Evolutionary conservation across 306 rosid genomes (phyloP).

Genomic region (Lathyrus aphaca): DNA sequence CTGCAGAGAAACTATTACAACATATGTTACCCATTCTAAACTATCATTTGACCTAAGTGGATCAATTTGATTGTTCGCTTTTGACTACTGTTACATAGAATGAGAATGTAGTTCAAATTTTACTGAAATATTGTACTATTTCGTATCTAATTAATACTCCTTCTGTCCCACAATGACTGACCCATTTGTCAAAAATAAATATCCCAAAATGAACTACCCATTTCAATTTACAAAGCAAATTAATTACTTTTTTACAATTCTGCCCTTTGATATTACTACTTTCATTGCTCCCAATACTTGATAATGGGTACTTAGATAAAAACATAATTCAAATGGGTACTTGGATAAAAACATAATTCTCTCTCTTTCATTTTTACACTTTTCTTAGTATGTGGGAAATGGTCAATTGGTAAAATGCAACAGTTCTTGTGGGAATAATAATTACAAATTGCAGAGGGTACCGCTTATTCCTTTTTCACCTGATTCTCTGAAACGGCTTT

Average conservation of each 20-base stretch:
- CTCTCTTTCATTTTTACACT: too few species aligned
- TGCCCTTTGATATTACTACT: too few species aligned
- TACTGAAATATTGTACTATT: constrained; percentile 2
- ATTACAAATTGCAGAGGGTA: constrained; percentile 23
- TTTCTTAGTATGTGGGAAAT: too few species aligned
- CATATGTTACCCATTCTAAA: constrained; percentile 26
- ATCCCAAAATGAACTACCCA: too few species aligned
- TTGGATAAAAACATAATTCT: too few species aligned
- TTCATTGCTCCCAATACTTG: too few species aligned
- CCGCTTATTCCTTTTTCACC: constrained; percentile 49
- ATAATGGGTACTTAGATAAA: too few species aligned
- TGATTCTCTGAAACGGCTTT: constrained; percentile 72
- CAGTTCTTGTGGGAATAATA: constrained; percentile 9
- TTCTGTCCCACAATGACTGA: too few species aligned
- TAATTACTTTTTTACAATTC: too few species aligned
- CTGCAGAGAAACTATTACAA: constrained; percentile 32
- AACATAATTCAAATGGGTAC: too few species aligned
- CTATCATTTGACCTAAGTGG: constrained; percentile 14
- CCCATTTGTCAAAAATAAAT: too few species aligned
- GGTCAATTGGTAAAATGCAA: background rate
- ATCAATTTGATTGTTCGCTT: constrained; percentile 28
- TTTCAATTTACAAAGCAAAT: too few species aligned
- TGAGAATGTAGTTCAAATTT: constrained; percentile 11
- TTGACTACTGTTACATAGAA: background rate
- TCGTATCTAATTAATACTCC: constrained; percentile 1